Evolutionary conservation across 2,329 filamentous ascomycete genomes (phyloP), one percentile per base, ranked within the genome.

Genomic region (Alternaria triticina): DNA sequence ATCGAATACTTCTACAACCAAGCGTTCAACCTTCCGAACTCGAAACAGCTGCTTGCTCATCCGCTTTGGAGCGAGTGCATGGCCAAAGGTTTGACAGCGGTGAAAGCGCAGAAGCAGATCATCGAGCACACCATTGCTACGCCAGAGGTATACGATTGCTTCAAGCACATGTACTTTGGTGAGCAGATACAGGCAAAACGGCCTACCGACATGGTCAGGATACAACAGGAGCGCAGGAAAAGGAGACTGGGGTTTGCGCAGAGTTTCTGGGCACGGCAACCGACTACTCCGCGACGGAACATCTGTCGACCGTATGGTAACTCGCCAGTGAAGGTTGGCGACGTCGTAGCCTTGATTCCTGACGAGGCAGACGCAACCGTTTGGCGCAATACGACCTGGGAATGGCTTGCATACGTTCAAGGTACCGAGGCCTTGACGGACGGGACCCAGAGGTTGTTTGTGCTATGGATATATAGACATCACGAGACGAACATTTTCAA

Each of bases 381-480:
- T 3, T 93, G 91, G 91, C 85, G 83, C 50, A 81, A 83, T 0
- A 82, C 85, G 17, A 71, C 79, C 0, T 80, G 81, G n/a, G 80
- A 86, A 1, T 94, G 91, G 90, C 90, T 91, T 71, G 90, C 88
- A 0, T 88, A 91, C 27, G 89, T 96, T 0, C 90, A 92, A 60
- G 80, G 84, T 9, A 56, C 75, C 1, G 71, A 70, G 23, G 11
- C 30, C 4, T 7, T 73, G 3, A 67, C 74, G 5, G 69, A 62
- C 3, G 82, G 83, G 0, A 78, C 76, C 0, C 80, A 81, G 27
- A 62, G 61, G 2, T 87, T 94, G 11, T 85, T 90, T 58, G 86
- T 94, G 0, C 83, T 91, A 1, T 96, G 92, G 92, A 82, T 96
- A 0, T 95, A 94, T 68, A 83, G 86, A 3, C 86, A 92, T 0